A percentile compares a stretch with the other conserved stretches of the same genome.
These are phyloP conservation scores for Zostera marina DNA, from an alignment of 116 monocot species.

Conservation along the genomic window DNA sequence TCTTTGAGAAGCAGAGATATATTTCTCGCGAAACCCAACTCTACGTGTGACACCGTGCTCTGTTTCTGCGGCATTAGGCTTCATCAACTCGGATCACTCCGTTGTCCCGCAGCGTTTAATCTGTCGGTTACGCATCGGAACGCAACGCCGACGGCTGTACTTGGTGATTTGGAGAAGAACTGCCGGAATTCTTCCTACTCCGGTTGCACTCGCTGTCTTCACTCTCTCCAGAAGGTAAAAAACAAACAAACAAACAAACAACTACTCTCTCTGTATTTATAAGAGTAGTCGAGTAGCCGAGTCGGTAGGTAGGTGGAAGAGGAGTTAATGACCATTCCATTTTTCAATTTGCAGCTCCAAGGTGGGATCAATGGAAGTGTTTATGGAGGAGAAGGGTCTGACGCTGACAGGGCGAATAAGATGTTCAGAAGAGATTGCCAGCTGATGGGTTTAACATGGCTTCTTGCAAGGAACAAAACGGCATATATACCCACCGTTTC, in stretches of 20 bases:
- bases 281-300: too few species aligned
- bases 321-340: background rate
- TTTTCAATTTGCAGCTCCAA: background rate
- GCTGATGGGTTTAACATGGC: constrained; percentile 78
- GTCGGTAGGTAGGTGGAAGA: background rate
- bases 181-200: constrained; percentile 23
- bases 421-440: constrained; percentile 36
- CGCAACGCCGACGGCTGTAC: background rate
- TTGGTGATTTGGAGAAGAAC: constrained; percentile 26
- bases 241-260: background rate
- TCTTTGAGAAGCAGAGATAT: constrained; percentile 31
- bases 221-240: constrained; percentile 42
- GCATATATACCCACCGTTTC: constrained; percentile 41
- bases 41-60: constrained; percentile 49
- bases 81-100: constrained; percentile 5
- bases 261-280: too few species aligned
- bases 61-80: constrained; percentile 83
- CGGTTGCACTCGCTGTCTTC: constrained; percentile 61
- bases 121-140: constrained; percentile 17
- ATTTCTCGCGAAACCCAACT: constrained; percentile 32
- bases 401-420: background rate
- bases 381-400: constrained; percentile 3
- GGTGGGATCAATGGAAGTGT: background rate
- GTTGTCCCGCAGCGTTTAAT: constrained; percentile 24
- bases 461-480: constrained; percentile 54